Evolutionary conservation across 202 grass and related monocot genomes (phyloP).

Genomic region (Tripidium arundinaceum): DNA sequence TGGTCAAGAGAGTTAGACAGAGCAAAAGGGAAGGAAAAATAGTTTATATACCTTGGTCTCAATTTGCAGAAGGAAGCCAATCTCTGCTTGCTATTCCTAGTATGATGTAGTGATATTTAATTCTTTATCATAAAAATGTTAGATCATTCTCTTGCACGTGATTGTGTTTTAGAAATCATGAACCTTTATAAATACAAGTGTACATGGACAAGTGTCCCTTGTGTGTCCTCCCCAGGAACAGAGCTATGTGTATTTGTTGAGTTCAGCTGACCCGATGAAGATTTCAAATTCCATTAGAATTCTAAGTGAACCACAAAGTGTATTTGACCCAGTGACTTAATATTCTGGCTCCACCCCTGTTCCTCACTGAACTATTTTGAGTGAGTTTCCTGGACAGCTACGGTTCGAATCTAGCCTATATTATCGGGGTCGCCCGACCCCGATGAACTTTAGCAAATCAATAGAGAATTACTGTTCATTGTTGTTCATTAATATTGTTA

Average conservation of each 20-base stretch:
- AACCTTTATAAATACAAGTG: background rate
- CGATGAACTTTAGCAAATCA: no score
- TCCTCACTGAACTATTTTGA: background rate
- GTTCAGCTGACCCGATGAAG: background rate
- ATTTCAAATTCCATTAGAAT: background rate
- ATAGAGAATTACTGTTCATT: no score
- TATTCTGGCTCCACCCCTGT: background rate
- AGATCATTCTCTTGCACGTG: background rate
- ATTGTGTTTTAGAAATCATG: constrained; percentile 3
- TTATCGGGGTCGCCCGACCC: no score
- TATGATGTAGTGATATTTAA: background rate
- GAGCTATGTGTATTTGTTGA: background rate
- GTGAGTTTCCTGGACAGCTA: background rate
- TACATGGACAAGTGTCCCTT: background rate
- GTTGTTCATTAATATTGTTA: background rate
- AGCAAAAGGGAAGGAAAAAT: background rate
- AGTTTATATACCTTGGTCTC: constrained; percentile 24
- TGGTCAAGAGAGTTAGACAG: background rate
- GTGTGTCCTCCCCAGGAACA: no score
- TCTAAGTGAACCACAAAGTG: background rate
- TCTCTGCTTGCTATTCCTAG: constrained; percentile 33
- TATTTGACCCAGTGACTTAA: background rate
- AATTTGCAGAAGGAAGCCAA: constrained; percentile 2
- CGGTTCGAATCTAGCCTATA: background rate
- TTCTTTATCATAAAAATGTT: background rate